A percentile compares a stretch with the other conserved stretches of the same genome.
Conservation (phyloP, 2,329 filamentous ascomycete species). For the Coniella vitis region DNA sequence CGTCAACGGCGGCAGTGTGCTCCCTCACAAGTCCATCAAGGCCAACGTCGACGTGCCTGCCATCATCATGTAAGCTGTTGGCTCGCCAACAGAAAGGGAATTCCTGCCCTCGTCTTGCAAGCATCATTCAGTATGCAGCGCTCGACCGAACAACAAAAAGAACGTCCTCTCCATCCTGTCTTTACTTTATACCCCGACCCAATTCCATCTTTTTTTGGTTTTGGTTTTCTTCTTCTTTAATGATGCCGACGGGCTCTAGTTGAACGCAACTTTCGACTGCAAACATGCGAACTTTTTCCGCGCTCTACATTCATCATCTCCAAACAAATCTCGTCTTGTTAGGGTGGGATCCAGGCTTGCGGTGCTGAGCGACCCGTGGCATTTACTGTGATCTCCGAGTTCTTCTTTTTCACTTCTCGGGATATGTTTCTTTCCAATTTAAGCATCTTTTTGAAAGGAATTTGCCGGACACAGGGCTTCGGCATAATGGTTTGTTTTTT, state of each 20-base stretch:
- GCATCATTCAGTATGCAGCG: too few species aligned
- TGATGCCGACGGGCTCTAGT: too few species aligned
- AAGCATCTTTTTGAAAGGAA: background rate
- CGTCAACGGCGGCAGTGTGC: constrained; percentile 90
- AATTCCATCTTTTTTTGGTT: background rate
- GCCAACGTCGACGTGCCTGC: constrained; percentile 80
- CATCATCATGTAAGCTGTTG: constrained; percentile 55
- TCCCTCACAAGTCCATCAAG: constrained; percentile 99
- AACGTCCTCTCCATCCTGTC: background rate
- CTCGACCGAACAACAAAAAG: background rate
- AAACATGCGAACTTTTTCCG: constrained; percentile 5
- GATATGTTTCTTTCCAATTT: background rate
- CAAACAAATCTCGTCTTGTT: constrained; percentile 5
- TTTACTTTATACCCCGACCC: constrained; percentile 11
- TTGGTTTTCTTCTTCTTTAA: background rate
- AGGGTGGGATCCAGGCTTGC: background rate
- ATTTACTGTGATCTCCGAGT: background rate
- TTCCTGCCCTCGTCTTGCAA: too few species aligned
- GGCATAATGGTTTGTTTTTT: constrained; percentile 3
- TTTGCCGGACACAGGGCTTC: constrained; percentile 2
- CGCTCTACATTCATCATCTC: background rate
- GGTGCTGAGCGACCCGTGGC: background rate
- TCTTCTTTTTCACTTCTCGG: background rate
- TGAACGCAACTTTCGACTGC: too few species aligned
- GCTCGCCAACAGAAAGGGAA: background rate